Conservation (phyloP, 805 yeast genomes). For the Kodamaea sagamina region DNA sequence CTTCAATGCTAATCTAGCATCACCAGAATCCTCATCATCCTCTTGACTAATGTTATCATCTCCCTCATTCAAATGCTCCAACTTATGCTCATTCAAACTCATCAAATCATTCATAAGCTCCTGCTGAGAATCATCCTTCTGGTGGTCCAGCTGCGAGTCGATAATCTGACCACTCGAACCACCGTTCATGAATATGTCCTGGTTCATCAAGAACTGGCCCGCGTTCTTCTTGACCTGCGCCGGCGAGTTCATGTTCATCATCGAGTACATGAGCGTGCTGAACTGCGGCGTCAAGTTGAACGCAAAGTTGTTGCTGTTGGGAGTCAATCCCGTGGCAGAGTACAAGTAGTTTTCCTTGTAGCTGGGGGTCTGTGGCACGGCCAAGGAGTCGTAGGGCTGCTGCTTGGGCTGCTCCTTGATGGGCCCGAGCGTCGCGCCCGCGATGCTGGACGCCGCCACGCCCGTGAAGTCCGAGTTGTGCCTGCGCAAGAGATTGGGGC, state of each 20-base stretch:
- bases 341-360: conserved; percentile 29
- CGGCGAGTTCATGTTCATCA: conserved; percentile 37
- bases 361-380: conserved; percentile 40
- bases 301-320: conserved; percentile 22
- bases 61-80: background rate
- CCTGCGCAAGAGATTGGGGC: conserved; percentile 21
- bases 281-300: conserved; percentile 44
- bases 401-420: conserved; percentile 16
- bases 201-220: conserved; percentile 27
- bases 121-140: background rate
- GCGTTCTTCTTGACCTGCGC: conserved; percentile 22
- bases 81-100: conserved; percentile 14
- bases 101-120: conserved; percentile 23
- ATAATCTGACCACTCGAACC: conserved; percentile 7
- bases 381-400: conserved; percentile 9
- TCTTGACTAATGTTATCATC: background rate
- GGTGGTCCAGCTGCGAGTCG: conserved; percentile 8
- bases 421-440: conserved; percentile 13
- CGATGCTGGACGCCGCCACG: conserved; percentile 12
- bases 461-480: conserved; percentile 27
- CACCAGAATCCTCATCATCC: conserved; percentile 31
- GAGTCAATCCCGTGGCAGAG: conserved; percentile 33
- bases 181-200: conserved; percentile 29
- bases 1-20: conserved; percentile 41
- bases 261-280: conserved; percentile 42